Percentiles rank a stretch among this genome's conserved stretches.
These are phyloP conservation scores for Boletus eberwhitei DNA, from an alignment of 768 basidiomycete species.

Conservation along the genomic window DNA sequence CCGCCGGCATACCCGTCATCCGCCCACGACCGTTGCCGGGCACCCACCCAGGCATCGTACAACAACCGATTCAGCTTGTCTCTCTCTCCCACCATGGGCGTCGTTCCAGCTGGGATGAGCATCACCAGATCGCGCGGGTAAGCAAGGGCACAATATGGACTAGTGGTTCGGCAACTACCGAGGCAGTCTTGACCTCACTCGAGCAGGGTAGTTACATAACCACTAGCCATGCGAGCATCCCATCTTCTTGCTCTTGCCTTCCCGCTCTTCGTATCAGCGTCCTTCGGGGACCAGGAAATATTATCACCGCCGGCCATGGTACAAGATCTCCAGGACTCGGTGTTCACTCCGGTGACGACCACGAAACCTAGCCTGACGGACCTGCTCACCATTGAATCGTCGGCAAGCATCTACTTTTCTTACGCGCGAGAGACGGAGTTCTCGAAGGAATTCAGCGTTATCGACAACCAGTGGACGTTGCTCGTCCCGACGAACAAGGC, in stretches of 20 bases:
- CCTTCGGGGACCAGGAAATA: conserved; percentile 27
- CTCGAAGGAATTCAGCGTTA: conserved; percentile 45
- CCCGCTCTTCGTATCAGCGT: conserved; percentile 31
- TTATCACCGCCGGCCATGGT: conserved; percentile 18
- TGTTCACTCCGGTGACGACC: conserved; percentile 38
- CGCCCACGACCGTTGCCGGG: too few species aligned
- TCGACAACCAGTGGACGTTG: conserved; percentile 44
- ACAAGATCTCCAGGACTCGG: conserved; percentile 2
- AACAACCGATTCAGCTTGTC: too few species aligned
- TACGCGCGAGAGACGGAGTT: conserved; percentile 72
- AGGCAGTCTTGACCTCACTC: not conserved
- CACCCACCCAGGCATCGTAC: too few species aligned
- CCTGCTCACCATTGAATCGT: conserved; percentile 71
- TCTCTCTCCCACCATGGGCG: too few species aligned
- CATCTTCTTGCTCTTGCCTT: conserved; percentile 27
- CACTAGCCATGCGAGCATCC: conserved; percentile 14
- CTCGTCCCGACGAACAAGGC: conserved; percentile 88
- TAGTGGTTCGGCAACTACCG: conserved; percentile 6
- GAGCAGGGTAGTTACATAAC: not conserved
- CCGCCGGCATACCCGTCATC: too few species aligned
- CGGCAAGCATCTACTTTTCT: conserved; percentile 78
- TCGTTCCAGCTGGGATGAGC: too few species aligned
- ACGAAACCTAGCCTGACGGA: conserved; percentile 63
- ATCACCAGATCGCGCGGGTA: too few species aligned
- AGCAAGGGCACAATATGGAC: too few species aligned